phyloP scores from a whole-genome alignment of 208 protist species.

The Crithidia expoeki region DNA sequence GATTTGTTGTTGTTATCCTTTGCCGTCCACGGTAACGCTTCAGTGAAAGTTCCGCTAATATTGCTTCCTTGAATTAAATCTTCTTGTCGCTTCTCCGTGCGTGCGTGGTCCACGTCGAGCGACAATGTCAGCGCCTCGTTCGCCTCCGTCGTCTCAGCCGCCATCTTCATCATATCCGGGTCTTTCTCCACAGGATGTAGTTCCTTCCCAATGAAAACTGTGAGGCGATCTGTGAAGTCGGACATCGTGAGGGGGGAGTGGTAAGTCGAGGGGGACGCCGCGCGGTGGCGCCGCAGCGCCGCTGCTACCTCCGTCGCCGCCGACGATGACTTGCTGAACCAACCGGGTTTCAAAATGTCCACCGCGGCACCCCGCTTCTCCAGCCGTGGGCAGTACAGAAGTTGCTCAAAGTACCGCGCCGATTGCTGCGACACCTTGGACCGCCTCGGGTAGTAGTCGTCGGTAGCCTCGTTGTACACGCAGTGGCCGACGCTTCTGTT shows the following conservation, averaged over 20 bases:
- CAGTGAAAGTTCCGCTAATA: too few relatives aligned
- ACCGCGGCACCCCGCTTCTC: not conserved
- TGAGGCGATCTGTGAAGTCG: conserved; percentile 52
- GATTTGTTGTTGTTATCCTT: not conserved
- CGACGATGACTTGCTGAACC: not conserved
- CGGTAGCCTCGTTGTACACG: conserved; percentile 33
- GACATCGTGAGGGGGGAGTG: conserved; percentile 27
- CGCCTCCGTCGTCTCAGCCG: not conserved
- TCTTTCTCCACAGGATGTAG: conserved; percentile 27
- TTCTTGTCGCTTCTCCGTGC: not conserved
- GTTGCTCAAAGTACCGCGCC: not conserved
- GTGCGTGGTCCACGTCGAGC: not conserved
- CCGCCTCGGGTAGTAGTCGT: conserved; percentile 13
- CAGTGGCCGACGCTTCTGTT: not conserved
- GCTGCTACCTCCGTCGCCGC: not conserved
- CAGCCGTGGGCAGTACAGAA: not conserved
- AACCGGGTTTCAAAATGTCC: not conserved
- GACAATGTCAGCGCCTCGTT: conserved; percentile 5
- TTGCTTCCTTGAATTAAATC: too few relatives aligned
- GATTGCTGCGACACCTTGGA: conserved; percentile 4
- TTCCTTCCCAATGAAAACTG: conserved; percentile 50
- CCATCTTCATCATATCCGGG: not conserved
- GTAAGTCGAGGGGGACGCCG: not conserved
- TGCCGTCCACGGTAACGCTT: too few relatives aligned
- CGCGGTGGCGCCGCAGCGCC: not conserved